These are phyloP conservation scores for Solanum dulcamara DNA, from an alignment of 257 asterid species.

Conservation along the genomic window DNA sequence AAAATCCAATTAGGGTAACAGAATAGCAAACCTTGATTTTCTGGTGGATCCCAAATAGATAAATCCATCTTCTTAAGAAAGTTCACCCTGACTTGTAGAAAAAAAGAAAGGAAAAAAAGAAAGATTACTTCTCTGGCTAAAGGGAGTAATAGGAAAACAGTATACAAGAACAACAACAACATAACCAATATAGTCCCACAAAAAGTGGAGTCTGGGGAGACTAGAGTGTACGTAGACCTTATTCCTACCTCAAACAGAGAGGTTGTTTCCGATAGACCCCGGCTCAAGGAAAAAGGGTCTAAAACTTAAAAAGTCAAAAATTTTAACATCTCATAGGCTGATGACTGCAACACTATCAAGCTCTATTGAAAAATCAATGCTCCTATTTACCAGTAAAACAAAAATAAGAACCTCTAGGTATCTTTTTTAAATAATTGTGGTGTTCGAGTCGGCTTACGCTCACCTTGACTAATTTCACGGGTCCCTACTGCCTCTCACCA, in stretches of 20 bases:
- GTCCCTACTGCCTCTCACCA: background rate
- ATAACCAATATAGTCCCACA: background rate
- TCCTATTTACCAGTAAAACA: background rate
- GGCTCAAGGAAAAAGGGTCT: background rate
- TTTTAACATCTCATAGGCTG: background rate
- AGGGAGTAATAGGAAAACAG: background rate
- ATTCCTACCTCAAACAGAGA: background rate
- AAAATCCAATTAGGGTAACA: background rate
- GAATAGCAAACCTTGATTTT: background rate
- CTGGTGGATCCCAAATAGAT: background rate
- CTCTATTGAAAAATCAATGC: background rate
- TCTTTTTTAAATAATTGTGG: background rate
- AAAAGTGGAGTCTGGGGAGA: background rate
- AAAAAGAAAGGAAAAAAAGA: background rate
- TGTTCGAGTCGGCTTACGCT: background rate
- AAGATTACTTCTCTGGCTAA: background rate
- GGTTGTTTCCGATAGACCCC: background rate
- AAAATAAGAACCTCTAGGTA: background rate
- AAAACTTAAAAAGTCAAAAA: background rate
- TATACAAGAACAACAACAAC: background rate
- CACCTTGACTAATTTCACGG: background rate
- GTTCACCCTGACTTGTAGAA: background rate
- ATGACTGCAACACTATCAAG: background rate
- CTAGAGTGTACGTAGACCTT: background rate
- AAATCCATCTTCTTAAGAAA: background rate